These are phyloP conservation scores for Bacidia gigantensis DNA, from an alignment of 495 filamentous ascomycete species.

Conservation along the genomic window DNA sequence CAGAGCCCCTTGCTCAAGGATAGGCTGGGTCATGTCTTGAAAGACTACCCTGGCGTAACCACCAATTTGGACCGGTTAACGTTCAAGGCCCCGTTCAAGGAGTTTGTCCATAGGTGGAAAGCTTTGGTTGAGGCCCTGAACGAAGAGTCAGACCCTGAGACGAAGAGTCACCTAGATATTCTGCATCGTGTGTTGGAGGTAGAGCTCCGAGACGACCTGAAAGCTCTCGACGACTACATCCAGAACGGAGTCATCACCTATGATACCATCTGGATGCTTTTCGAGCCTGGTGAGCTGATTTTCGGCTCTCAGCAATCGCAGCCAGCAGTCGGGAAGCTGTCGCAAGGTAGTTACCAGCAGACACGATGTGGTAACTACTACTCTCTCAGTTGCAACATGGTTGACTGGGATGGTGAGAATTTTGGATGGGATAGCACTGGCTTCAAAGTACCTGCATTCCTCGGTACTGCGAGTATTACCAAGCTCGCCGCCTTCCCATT, in stretches of 20 bases:
- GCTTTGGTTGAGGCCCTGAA: conserved; percentile 35
- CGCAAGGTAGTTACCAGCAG: conserved; percentile 7
- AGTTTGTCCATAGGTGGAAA: conserved; percentile 55
- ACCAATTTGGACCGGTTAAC: conserved; percentile 43
- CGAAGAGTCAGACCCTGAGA: conserved; percentile 32
- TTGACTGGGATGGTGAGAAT: conserved; percentile 46
- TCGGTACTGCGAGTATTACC: conserved; percentile 43
- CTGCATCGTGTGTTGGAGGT: conserved; percentile 40
- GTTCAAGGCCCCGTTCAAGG: conserved; percentile 46
- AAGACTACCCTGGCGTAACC: conserved; percentile 51
- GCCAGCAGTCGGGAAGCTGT: conserved; percentile 27
- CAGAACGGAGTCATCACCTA: conserved; percentile 46
- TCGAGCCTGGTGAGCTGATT: conserved; percentile 35
- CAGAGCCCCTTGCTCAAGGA: conserved; percentile 50
- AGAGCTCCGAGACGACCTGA: conserved; percentile 44
- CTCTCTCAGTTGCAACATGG: conserved; percentile 24
- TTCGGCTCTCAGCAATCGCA: conserved; percentile 26
- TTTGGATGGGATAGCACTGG: conserved; percentile 36
- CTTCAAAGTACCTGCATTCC: conserved; percentile 35
- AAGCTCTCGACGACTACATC: conserved; percentile 42
- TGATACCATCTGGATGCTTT: conserved; percentile 42
- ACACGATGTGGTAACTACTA: conserved; percentile 6
- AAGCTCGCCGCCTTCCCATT: conserved; percentile 43
- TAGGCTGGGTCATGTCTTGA: conserved; percentile 40
- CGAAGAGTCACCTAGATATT: conserved; percentile 42